Base-by-base conservation (phyloP, 441 rosid species). In the Arabidopsis lyrata region DNA sequence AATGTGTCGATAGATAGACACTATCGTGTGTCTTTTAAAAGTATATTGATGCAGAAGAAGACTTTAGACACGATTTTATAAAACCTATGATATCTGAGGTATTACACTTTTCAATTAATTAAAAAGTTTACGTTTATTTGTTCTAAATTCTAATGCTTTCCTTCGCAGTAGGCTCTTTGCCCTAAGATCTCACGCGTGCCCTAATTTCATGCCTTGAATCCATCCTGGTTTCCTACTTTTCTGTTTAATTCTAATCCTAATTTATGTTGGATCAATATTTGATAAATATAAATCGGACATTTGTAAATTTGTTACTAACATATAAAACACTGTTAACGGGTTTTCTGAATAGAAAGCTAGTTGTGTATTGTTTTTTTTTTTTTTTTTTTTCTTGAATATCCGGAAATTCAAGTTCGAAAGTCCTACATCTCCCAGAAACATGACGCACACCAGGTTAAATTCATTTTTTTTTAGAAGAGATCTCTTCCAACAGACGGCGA, bases 181-280 rank as follows among this genome's bases (percentile, higher is more conserved):
- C 66, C 66, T 42, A 61, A 61, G 50, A 42, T 41, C 63, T 58
- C 52, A 61, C 66, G 66, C 66, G 20, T 61, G 66, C 66, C 66
- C 52, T 61, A 61, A 41, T 41, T 61, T 41, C 36, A 61, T 11
- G 66, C 66, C 66, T 22, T 61, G 36, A 42, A 61, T 41, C 66
- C 66, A 61, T 42, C 66, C 52, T 42, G 20, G n/a, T 61, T 61
- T 41, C 27, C 66, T 24, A 61, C 50, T 61, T 41, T 39, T 24
- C 50, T 61, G 36, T 24, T 61, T 61, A 5, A 8, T 41, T 61
- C 14, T 29, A 29, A 29, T 29, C 31, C 31, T 29, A 29, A 29
- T 29, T 29, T 29, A 29, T 29, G 31, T 29, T 29, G 31, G 31
- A 29, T 29, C 31, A 29, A 29, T 29, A 29, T 29, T 29, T 29